phyloP scores from a whole-genome alignment of 225 moss, liverwort and hornwort genomes.

The Rhytidiadelphus loreus region DNA sequence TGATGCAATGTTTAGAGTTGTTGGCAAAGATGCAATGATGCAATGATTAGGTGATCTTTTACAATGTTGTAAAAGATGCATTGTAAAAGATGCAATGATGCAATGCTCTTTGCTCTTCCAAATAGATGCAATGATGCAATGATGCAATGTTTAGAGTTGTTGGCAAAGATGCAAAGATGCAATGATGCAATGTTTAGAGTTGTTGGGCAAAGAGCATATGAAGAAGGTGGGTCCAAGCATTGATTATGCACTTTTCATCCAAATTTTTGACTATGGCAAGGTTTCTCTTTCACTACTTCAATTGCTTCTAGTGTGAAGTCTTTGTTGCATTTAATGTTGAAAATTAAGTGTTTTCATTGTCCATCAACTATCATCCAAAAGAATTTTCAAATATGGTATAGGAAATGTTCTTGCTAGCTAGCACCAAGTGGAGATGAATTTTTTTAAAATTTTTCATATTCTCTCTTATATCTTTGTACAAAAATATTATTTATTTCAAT shows the following conservation, averaged over 20 bases:
- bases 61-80: no score
- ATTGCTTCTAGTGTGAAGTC: not conserved
- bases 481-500: no score
- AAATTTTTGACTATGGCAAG: not conserved
- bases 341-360: not conserved
- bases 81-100: no score
- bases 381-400: not conserved
- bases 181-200: no score
- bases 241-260: not conserved
- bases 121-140: no score
- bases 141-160: not conserved
- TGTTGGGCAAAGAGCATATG: not conserved
- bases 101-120: no score
- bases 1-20: not conserved
- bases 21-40: no score
- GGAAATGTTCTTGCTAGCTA: not conserved
- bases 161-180: no score
- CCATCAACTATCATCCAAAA: not conserved
- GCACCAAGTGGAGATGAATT: not conserved
- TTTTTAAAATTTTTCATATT: no score
- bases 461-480: no score
- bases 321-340: not conserved
- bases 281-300: not conserved
- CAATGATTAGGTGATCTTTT: no score
- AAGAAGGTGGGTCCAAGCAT: not conserved